Evolutionary conservation across 1,284 basidiomycete genomes (phyloP).

Genomic region (Rhizoctonia solani): DNA sequence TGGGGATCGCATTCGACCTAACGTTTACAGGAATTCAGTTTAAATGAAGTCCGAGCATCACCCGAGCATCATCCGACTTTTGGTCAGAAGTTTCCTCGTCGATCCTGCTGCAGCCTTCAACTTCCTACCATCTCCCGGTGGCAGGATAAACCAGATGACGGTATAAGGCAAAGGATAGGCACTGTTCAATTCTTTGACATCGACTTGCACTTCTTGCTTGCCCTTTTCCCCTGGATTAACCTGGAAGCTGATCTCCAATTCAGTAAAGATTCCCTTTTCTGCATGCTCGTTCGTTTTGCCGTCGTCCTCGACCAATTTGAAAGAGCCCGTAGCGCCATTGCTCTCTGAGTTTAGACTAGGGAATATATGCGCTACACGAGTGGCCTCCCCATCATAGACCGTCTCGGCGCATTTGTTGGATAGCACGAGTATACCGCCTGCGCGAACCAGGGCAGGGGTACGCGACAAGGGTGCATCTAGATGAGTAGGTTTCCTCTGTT

Average conservation of each 20-base stretch:
- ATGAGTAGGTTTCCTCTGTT: too few species aligned
- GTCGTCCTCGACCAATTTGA: constrained; percentile 31
- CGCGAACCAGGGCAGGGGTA: constrained; percentile 26
- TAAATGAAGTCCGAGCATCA: constrained; percentile 13
- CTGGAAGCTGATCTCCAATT: constrained; percentile 27
- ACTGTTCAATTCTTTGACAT: constrained; percentile 11
- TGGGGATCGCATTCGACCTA: too few species aligned
- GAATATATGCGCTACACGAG: constrained; percentile 34
- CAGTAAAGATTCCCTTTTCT: constrained; percentile 11
- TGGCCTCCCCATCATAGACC: constrained; percentile 19
- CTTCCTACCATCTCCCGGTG: constrained; percentile 6
- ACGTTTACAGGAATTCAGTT: background rate
- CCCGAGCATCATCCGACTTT: constrained; percentile 3
- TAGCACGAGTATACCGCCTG: constrained; percentile 29
- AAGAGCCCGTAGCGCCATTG: constrained; percentile 9
- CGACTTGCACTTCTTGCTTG: constrained; percentile 4
- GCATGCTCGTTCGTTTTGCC: constrained; percentile 31
- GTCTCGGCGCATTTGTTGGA: constrained; percentile 27
- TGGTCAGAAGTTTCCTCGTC: background rate
- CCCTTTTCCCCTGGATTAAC: background rate
- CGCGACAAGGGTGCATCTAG: constrained; percentile 13
- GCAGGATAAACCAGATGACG: constrained; percentile 28
- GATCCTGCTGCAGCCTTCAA: background rate
- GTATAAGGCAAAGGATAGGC: constrained; percentile 20
- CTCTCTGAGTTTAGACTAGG: background rate